Base-by-base conservation (phyloP, 1,284 basidiomycete genomes). In the Schizophyllum commune region DNA sequence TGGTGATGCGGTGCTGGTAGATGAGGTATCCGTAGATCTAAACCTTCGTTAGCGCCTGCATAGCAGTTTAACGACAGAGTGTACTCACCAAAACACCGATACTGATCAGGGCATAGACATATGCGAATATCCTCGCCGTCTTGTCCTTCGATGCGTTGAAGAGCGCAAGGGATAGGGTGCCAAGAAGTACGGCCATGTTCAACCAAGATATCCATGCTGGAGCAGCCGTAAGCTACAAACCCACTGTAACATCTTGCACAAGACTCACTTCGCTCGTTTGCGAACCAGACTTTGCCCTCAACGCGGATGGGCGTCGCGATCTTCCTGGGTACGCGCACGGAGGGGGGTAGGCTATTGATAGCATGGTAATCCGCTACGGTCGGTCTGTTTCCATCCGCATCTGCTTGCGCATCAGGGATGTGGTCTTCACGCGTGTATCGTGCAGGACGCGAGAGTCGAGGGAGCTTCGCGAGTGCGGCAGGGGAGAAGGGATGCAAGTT, bases 201-300 rank as follows among this genome's bases (percentile, higher is more conserved):
- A 97, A 77, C 85, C 96, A 98, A 0, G 95, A 84, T 58, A 97
- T 83, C 92, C 92, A 97, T 2, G 95, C 91, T 92, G 59, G 6
- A 54, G 60, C 56, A 53, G 55, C 58, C 57, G 67, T 55, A 65
- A 47, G 51, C 57, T 58, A 17, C 54, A 17, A 51, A 22, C 51
- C 52, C 33, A 61, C 13, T n/a, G 32, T 53, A 5, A 58, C 9
- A 39, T 21, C 60, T 7, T 15, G 53, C 1, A 17, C 8, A 20
- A 61, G 34, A 73, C 80, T 60, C 63, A 93, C 91, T 99, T 67
- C 97, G 81, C 75, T 99, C 97, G 72, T 98, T 98, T 6, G 97
- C 96, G 76, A 99, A 98, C 92, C 96, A 99, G 53, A 99, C 96
- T 72, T 99, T 99, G 33, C 91, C 91, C 74, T 99, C 96, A 51